Conservation (phyloP, 78 protist species). For the Bodo saltans region DNA sequence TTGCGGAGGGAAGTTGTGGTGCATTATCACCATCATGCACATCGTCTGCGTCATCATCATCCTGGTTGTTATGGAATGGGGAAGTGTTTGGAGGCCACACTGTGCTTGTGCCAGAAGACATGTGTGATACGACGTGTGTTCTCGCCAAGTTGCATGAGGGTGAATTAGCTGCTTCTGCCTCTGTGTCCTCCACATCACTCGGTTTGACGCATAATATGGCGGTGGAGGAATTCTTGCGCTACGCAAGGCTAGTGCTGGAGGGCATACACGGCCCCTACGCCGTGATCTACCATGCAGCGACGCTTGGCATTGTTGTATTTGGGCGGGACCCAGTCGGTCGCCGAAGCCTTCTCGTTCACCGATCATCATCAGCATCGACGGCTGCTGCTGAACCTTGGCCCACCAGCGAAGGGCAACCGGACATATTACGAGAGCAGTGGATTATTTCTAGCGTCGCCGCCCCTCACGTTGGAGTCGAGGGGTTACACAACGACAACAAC, state of each 20-base stretch:
- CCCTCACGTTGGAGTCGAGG: background rate
- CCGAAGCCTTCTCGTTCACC: background rate
- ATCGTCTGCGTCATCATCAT: too few species aligned
- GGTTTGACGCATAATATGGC: background rate
- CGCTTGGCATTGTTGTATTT: background rate
- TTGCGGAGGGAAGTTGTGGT: too few species aligned
- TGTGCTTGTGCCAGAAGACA: background rate
- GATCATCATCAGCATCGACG: too few species aligned
- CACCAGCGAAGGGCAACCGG: too few species aligned
- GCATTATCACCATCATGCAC: too few species aligned
- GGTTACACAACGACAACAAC: background rate
- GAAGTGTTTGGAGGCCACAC: slow-evolving; percentile 25
- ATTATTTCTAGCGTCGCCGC: background rate
- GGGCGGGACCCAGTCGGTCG: slow-evolving; percentile 19
- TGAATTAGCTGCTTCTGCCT: background rate
- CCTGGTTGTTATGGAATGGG: slow-evolving; percentile 31
- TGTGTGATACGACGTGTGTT: background rate
- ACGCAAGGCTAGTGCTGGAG: background rate
- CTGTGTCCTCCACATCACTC: background rate
- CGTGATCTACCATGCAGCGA: background rate
- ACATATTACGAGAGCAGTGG: too few species aligned
- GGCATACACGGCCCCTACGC: background rate
- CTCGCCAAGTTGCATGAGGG: background rate
- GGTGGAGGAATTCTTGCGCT: background rate
- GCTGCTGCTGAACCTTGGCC: background rate